phyloP scores from a whole-genome alignment of 768 basidiomycete species.

The Collybiopsis confluens region DNA sequence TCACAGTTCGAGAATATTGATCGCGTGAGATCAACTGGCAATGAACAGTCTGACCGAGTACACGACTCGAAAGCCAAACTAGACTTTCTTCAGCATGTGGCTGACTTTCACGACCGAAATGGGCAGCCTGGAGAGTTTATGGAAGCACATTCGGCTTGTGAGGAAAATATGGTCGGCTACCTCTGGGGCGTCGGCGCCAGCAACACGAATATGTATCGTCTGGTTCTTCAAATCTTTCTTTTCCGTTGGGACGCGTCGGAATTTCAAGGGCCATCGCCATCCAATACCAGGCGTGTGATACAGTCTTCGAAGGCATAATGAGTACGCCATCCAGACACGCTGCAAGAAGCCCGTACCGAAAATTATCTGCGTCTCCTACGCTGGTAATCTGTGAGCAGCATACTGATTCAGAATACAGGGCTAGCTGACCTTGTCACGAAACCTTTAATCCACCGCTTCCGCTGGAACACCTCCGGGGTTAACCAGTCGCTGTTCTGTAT shows the following conservation, averaged over 20 bases:
- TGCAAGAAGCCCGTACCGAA: conserved; percentile 34
- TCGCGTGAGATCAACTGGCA: conserved; percentile 75
- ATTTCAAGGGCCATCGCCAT: conserved; percentile 69
- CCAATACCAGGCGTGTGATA: conserved; percentile 82
- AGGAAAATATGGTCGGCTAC: conserved; percentile 30
- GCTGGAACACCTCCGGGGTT: conserved; percentile 54
- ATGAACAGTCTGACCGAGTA: conserved; percentile 59
- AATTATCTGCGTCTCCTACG: conserved; percentile 86
- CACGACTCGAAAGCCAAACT: conserved; percentile 57
- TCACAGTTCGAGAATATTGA: conserved; percentile 79
- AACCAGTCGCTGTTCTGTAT: conserved; percentile 69
- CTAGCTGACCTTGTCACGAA: conserved; percentile 72
- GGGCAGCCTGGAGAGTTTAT: conserved; percentile 47
- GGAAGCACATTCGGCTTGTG: not conserved
- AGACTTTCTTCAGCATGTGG: conserved; percentile 71
- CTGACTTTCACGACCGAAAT: conserved; percentile 82
- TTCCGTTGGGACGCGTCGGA: conserved; percentile 56
- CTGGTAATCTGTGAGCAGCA: conserved; percentile 28
- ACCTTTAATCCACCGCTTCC: conserved; percentile 70
- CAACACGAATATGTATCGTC: conserved; percentile 87
- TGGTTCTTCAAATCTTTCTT: conserved; percentile 70
- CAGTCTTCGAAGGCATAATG: conserved; percentile 26
- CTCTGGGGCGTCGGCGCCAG: conserved; percentile 93
- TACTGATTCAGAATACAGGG: not conserved
- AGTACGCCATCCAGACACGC: not conserved